These are phyloP conservation scores for Wickerhamiella shivajii DNA, from an alignment of 805 yeast genomes.

Conservation along the genomic window DNA sequence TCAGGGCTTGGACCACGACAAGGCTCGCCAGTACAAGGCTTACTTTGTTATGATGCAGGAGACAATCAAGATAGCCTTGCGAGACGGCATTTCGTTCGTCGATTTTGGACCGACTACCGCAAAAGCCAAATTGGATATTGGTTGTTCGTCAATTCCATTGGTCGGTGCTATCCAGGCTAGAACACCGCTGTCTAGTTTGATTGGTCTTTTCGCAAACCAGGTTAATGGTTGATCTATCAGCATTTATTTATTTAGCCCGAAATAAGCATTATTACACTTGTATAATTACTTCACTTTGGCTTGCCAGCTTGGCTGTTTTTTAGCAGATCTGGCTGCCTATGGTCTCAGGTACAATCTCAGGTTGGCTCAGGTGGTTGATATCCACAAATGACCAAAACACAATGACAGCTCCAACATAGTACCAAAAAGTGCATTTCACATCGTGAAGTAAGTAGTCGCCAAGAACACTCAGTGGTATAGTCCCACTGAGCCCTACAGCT, in stretches of 20 bases:
- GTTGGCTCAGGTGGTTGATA: no score
- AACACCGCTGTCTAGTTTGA: slow-evolving; percentile 16
- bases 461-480: slow-evolving; percentile 87
- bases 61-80: slow-evolving; percentile 29
- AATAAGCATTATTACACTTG: no score
- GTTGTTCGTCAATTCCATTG: slow-evolving; percentile 27
- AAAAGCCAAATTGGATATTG: slow-evolving; percentile 31
- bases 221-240: slow-evolving; percentile 13
- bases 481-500: slow-evolving; percentile 83
- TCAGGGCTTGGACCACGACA: slow-evolving; percentile 31
- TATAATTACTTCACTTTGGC: no score
- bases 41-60: slow-evolving; percentile 36
- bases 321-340: no score
- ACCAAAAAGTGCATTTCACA: slow-evolving; percentile 43
- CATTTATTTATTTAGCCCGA: background rate
- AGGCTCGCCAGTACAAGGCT: slow-evolving; percentile 28
- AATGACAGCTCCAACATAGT: slow-evolving; percentile 63
- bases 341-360: no score
- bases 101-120: slow-evolving; percentile 36
- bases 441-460: slow-evolving; percentile 72
- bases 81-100: slow-evolving; percentile 27
- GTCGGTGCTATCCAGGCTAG: slow-evolving; percentile 27
- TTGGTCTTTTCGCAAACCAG: slow-evolving; percentile 16
- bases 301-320: no score
- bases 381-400: slow-evolving; percentile 74